phyloP scores from a whole-genome alignment of 768 basidiomycete species.

The Roridomyces roridus region DNA sequence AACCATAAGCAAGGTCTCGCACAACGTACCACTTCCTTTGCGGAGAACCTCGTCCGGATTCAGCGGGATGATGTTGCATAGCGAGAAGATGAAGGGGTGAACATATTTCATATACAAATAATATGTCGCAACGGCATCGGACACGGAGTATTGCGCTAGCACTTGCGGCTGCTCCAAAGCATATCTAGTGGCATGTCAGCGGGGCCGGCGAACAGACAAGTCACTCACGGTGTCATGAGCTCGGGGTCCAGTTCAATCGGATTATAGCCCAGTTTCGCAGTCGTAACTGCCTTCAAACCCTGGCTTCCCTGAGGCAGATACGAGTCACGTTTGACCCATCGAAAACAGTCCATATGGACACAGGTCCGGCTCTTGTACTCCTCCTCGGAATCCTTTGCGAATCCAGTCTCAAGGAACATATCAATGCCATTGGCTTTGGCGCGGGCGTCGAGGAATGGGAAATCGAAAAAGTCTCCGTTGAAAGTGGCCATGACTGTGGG shows the following conservation, averaged over 20 bases:
- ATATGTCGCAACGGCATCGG: conserved; percentile 99
- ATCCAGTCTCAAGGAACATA: conserved; percentile 95
- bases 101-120: conserved; percentile 99
- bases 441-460: conserved; percentile 91
- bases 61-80: conserved; percentile 98
- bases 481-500: conserved; percentile 98
- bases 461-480: conserved; percentile 99
- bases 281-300: conserved; percentile 97
- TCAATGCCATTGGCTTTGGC: conserved; percentile 90
- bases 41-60: conserved; percentile 95
- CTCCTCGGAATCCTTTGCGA: conserved; percentile 88
- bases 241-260: conserved; percentile 98
- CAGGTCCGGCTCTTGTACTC: conserved; percentile 94
- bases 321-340: conserved; percentile 99
- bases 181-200: conserved; percentile 62
- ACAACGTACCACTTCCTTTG: conserved; percentile 96
- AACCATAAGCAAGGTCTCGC: conserved; percentile 98
- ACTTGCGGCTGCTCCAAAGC: conserved; percentile 94
- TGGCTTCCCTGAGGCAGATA: conserved; percentile 98
- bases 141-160: conserved; percentile 97
- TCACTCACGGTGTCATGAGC: conserved; percentile 94
- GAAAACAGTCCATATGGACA: conserved; percentile 99
- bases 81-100: conserved; percentile 98
- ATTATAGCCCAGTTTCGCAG: conserved; percentile 93
- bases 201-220: neutral